phyloP scores from a whole-genome alignment of 345 rosid genomes.

The Cardamine occulta region DNA sequence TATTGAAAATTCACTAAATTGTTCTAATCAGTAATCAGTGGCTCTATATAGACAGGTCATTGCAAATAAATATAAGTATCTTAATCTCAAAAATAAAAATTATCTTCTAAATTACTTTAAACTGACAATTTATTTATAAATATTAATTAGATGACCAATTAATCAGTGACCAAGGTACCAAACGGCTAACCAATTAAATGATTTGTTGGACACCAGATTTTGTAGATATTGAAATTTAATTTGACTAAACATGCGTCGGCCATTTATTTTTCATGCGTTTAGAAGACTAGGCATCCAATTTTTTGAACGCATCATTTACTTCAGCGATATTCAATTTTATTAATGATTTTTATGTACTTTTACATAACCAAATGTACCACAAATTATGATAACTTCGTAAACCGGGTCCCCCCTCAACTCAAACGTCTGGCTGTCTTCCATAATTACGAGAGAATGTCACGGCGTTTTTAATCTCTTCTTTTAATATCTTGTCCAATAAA shows the following conservation, averaged over 20 bases:
- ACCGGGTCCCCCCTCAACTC: constrained; percentile 18
- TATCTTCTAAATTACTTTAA: not conserved
- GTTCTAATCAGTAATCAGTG: too few species aligned
- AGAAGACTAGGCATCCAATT: constrained; percentile 2
- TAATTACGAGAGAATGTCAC: constrained; percentile 34
- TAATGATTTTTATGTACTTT: not conserved
- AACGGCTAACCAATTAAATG: constrained; percentile 36
- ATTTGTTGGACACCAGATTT: constrained; percentile 20
- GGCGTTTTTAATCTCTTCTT: constrained; percentile 1
- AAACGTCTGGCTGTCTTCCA: constrained; percentile 36
- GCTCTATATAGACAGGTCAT: not conserved
- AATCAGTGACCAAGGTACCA: not conserved
- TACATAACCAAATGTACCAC: constrained; percentile 22
- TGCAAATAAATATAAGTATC: not conserved
- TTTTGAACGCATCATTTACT: constrained; percentile 9
- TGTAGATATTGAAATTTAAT: constrained; percentile 3
- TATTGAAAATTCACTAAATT: not conserved
- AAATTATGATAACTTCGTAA: constrained; percentile 13
- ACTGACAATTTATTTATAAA: not conserved
- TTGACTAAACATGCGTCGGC: not conserved
- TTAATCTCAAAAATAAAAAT: too few species aligned
- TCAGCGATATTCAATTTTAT: not conserved
- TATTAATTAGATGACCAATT: not conserved
- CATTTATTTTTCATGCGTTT: constrained; percentile 28
- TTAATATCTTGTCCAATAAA: constrained; percentile 17